Base-by-base conservation (phyloP, 495 filamentous ascomycete genomes). In the Aspergillus avenaceus region DNA sequence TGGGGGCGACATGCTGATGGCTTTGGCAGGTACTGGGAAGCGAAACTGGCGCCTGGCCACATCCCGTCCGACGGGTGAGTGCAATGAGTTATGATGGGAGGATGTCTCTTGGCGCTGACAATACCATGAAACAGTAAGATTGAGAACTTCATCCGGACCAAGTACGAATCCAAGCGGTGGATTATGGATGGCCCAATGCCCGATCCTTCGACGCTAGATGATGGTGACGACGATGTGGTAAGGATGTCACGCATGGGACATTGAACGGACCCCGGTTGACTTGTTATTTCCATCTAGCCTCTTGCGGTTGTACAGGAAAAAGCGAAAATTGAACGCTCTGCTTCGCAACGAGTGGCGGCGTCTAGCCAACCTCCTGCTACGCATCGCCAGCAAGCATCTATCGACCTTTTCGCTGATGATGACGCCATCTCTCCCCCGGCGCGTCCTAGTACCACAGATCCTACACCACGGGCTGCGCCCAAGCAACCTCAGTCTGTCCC, bases 101-200 rank as follows among this genome's bases (percentile, higher is more conserved):
- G 34, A 21, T 49, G 59, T 53, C 45, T 45, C 22, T 43, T 58
- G 23, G 50, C 26, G 26, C 49, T 64, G 32, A 55, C 26, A 19
- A 5, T 16, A 3, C 9, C 13, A 7, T 31, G 12, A 5, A 19
- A 49, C 41, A 85, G 83, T 37, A 98, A 98, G 75, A 97, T 98
- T 54, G 93, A 97, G 77, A 98, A 97, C 70, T 98, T 98, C 57
- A 96, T 98, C 53, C 83, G 95, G 36, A 98, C 93, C 28, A 98
- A 98, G 69, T 98, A 98, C 66, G 93, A 98, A 60, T 85, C 90
- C 8, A 97, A 96, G 76, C 78, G 95, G 70, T 98, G 93, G 93
- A 88, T 91, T 2, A 96, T 97, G 92, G 95, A 98, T 50, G 93
- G 95, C 3, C 81, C 78, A 9, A 91, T 97, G 70, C 95, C 95